Percentiles rank a stretch among this genome's conserved stretches.
These are phyloP conservation scores for Cystobasidiaceae sp. DNA, from an alignment of 1,284 basidiomycete genomes.

Conservation along the genomic window DNA sequence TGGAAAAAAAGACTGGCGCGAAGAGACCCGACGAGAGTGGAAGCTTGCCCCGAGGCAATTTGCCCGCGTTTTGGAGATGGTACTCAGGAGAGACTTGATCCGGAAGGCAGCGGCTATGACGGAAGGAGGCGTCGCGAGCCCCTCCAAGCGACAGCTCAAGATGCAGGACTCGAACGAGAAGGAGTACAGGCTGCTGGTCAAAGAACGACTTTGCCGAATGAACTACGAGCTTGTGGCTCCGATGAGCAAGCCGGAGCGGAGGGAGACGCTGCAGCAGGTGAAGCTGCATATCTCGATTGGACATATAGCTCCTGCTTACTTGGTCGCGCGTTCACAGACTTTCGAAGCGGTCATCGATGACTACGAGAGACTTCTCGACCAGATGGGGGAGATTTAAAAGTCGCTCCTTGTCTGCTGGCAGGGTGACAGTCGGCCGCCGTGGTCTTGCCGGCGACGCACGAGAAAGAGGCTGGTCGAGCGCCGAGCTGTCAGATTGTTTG, in stretches of 20 bases:
- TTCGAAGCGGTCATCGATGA: constrained; percentile 21
- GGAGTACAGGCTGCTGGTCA: constrained; percentile 53
- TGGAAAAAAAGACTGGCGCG: constrained; percentile 69
- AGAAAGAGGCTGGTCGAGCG: too few species aligned
- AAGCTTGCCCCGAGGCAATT: constrained; percentile 97
- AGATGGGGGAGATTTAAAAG: constrained; percentile 21
- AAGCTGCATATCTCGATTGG: too few species aligned
- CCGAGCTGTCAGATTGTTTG: too few species aligned
- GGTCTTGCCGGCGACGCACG: too few species aligned
- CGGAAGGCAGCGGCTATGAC: constrained; percentile 57
- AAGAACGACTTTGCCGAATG: constrained; percentile 87
- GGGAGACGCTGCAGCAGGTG: constrained; percentile 21
- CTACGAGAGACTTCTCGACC: constrained; percentile 22
- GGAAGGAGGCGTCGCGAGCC: constrained; percentile 11
- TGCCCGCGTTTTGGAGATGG: constrained; percentile 84
- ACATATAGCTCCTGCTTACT: too few species aligned
- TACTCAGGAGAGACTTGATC: constrained; percentile 71
- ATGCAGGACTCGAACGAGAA: constrained; percentile 20
- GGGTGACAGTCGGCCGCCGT: too few species aligned
- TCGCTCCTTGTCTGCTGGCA: not conserved
- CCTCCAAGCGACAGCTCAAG: not conserved
- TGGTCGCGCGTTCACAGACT: not conserved
- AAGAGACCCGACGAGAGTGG: constrained; percentile 68
- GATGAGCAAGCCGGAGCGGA: constrained; percentile 11
- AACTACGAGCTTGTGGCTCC: constrained; percentile 59